A percentile compares a stretch with the other conserved stretches of the same genome.
phyloP scores from a whole-genome alignment of 352 stramenopile species.

The Phytophthora fragariae region DNA sequence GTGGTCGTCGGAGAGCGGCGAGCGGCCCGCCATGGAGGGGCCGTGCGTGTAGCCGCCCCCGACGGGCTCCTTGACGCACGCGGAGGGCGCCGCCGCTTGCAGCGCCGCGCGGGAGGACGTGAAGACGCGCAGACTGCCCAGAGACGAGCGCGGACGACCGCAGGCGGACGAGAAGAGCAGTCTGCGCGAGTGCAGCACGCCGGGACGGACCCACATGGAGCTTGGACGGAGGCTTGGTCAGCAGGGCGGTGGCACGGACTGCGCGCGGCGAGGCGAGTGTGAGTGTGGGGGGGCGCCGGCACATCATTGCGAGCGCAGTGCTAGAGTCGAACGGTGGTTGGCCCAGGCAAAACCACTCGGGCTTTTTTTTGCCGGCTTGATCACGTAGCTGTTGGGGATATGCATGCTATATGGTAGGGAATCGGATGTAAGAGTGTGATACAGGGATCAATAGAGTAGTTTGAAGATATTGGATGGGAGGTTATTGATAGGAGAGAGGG shows the following conservation, averaged over 20 bases:
- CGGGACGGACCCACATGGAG: slow-evolving; percentile 35
- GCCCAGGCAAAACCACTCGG: slow-evolving; percentile 31
- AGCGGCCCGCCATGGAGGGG: slow-evolving; percentile 2
- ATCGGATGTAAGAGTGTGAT: neutral
- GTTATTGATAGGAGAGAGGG: neutral
- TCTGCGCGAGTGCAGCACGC: slow-evolving; percentile 24
- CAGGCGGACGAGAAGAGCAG: slow-evolving; percentile 37
- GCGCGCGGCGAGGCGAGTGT: slow-evolving; percentile 18
- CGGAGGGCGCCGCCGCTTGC: slow-evolving; percentile 22
- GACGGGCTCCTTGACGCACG: slow-evolving; percentile 24
- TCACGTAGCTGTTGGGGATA: slow-evolving; percentile 2
- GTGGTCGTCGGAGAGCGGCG: slow-evolving; percentile 21
- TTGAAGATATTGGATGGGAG: too few relatives aligned
- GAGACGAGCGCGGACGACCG: slow-evolving; percentile 28
- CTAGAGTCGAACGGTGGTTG: slow-evolving; percentile 7
- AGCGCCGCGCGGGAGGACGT: slow-evolving; percentile 30
- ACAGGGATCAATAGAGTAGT: too few relatives aligned
- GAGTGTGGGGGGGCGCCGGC: slow-evolving; percentile 19
- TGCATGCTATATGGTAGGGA: neutral
- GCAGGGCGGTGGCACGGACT: slow-evolving; percentile 3
- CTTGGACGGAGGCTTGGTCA: slow-evolving; percentile 14
- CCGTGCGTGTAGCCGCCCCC: slow-evolving; percentile 10
- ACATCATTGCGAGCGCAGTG: slow-evolving; percentile 22
- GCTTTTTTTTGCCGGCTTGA: slow-evolving; percentile 14
- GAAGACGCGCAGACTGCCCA: slow-evolving; percentile 42